Evolutionary conservation across 1,139 yeast genomes (phyloP).

Genomic region (Pichia sp.): DNA sequence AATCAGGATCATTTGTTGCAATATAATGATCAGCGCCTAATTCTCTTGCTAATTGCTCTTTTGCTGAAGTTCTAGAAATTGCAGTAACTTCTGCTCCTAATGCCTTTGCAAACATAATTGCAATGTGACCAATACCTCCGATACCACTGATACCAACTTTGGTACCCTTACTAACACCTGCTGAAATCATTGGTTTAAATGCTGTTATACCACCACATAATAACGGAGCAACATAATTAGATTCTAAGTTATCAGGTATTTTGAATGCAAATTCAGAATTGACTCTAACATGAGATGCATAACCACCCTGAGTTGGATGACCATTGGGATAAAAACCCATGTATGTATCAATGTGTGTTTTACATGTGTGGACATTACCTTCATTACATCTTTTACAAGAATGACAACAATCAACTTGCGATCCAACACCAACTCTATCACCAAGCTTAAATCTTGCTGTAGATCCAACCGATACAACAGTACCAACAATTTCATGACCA

Average conservation of each 20-base stretch:
- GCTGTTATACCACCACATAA: slow-evolving; percentile 63
- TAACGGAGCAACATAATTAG: slow-evolving; percentile 50
- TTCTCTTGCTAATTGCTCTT: slow-evolving; percentile 42
- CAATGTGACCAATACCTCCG: slow-evolving; percentile 58
- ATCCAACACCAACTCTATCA: slow-evolving; percentile 60
- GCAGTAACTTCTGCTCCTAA: slow-evolving; percentile 52
- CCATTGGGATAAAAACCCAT: slow-evolving; percentile 33
- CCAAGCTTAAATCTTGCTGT: slow-evolving; percentile 40
- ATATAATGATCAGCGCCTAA: slow-evolving; percentile 49
- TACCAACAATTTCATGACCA: slow-evolving; percentile 44
- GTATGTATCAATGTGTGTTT: slow-evolving; percentile 37
- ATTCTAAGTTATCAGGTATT: slow-evolving; percentile 46
- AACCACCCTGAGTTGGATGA: slow-evolving; percentile 50
- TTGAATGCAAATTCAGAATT: slow-evolving; percentile 44
- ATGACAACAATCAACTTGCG: slow-evolving; percentile 42
- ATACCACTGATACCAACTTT: slow-evolving; percentile 49
- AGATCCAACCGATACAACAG: slow-evolving; percentile 37
- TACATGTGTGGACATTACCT: slow-evolving; percentile 44
- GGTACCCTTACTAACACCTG: slow-evolving; percentile 33
- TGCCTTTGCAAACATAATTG: slow-evolving; percentile 48
- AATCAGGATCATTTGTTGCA: slow-evolving; percentile 39
- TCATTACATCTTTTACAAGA: slow-evolving; percentile 40
- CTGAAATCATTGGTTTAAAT: slow-evolving; percentile 44
- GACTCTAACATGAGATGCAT: slow-evolving; percentile 49
- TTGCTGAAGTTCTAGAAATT: slow-evolving; percentile 43